phyloP scores from a whole-genome alignment of 192 early-diverging fungal species.

The Cladochytrium replicatum region DNA sequence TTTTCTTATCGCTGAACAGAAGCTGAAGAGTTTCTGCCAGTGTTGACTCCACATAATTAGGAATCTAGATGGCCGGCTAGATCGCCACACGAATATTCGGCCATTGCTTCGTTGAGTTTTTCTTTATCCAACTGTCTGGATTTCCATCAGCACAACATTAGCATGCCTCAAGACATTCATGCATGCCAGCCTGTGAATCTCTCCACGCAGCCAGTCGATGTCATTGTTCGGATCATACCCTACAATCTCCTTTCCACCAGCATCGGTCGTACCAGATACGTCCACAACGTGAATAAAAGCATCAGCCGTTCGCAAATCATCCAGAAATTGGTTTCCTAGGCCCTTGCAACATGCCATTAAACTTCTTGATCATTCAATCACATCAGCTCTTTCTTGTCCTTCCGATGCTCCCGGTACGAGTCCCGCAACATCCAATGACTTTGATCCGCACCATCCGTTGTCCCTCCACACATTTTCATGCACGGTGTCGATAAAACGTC shows the following conservation, averaged over 20 bases:
- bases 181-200: conserved; percentile 67
- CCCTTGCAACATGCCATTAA: conserved; percentile 33
- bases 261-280: conserved; percentile 74
- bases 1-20: conserved; percentile 41
- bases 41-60: too few relatives aligned
- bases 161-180: too few relatives aligned
- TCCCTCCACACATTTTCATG: conserved; percentile 57
- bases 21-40: conserved; percentile 45
- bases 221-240: conserved; percentile 79
- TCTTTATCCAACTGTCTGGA: conserved; percentile 44
- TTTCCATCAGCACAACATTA: not conserved
- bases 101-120: conserved; percentile 65
- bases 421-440: conserved; percentile 72
- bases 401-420: conserved; percentile 72
- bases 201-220: conserved; percentile 67
- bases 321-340: conserved; percentile 71
- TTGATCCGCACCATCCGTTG: conserved; percentile 56
- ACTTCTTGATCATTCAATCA: not conserved
- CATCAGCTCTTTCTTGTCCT: conserved; percentile 30
- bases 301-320: conserved; percentile 68
- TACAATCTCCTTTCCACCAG: conserved; percentile 58
- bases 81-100: conserved; percentile 34
- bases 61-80: conserved; percentile 39
- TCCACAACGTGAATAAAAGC: conserved; percentile 78
- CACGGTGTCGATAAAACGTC: not conserved